A percentile compares a stretch with the other conserved stretches of the same genome.
phyloP scores from a whole-genome alignment of 2,329 filamentous ascomycete genomes.

The Cladophialophora chaetospira region DNA sequence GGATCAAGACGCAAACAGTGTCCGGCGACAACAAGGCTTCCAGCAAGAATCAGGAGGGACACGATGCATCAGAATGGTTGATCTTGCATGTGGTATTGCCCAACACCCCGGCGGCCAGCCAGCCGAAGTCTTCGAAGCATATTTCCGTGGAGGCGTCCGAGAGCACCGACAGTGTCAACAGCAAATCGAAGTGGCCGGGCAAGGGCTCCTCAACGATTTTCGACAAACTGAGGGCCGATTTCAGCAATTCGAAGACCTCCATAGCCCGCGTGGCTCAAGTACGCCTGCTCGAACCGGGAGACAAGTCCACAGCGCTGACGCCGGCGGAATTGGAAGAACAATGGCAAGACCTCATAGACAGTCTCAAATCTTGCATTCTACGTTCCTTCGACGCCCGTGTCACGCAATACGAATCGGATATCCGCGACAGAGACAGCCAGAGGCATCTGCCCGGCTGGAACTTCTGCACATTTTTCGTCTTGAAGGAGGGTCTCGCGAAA shows the following conservation, averaged over 20 bases:
- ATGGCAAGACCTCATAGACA: conserved; percentile 80
- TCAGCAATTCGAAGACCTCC: conserved; percentile 75
- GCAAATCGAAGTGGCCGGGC: conserved; percentile 73
- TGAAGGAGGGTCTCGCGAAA: conserved; percentile 90
- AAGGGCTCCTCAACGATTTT: conserved; percentile 77
- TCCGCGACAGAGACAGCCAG: conserved; percentile 89
- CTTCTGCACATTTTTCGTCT: conserved; percentile 97
- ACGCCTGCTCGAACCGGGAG: conserved; percentile 56
- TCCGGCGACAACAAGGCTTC: conserved; percentile 36
- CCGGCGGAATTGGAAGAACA: conserved; percentile 77
- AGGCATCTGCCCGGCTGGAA: conserved; percentile 92
- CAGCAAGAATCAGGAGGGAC: conserved; percentile 75
- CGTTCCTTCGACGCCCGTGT: conserved; percentile 89
- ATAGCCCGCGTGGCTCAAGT: conserved; percentile 84
- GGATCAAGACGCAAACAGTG: conserved; percentile 68
- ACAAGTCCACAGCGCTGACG: conserved; percentile 56
- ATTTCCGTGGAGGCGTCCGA: conserved; percentile 51
- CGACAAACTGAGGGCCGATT: conserved; percentile 87
- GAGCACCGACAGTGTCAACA: conserved; percentile 64
- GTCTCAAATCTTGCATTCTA: conserved; percentile 84
- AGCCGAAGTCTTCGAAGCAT: conserved; percentile 62
- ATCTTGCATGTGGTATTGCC: conserved; percentile 90
- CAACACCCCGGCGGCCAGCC: conserved; percentile 76
- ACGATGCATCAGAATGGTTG: conserved; percentile 95
- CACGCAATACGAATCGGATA: conserved; percentile 93